Evolutionary conservation across 2,329 filamentous ascomycete genomes (phyloP), one percentile per base, ranked within the genome.

Genomic region (Xylaria sp.): DNA sequence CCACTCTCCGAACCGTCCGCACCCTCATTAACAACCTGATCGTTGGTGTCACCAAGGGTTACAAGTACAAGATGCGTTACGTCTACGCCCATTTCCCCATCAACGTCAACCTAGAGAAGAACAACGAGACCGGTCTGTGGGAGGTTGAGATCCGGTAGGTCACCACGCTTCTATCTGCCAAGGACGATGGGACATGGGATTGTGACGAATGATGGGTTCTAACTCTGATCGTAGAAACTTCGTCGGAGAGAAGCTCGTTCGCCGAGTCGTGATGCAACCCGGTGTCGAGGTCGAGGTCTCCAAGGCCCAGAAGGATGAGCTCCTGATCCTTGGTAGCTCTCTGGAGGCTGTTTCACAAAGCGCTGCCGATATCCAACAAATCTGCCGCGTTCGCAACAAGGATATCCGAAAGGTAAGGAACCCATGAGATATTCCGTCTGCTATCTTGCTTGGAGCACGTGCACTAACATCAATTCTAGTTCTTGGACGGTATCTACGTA

Each of bases 41-140:
- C 85, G 91, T 94, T 80, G 96, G 96, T 85, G 96, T 99, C 77
- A 99, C 96, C 84, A 97, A 95, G 89, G 96, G 96, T 78, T 99
- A 92, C 93, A 97, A 97, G 89, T 99, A 99, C 92, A 99, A 99
- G 93, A 98, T 99, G 95, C 93, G 97, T 81, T 99, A 99, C 88
- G 96, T 99, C 85, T 99, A 99, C 85, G 96, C 96, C 83, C 96
- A 99, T 92, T 99, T 99, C 83, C 96, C 96, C 86, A 99, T 99
- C 93, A 99, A 99, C 90, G 95, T 99, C 88, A 98, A 98, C 89
- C 85, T 99, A 78, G 94, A 97, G 80, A 94, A 98, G 92, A 95
- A 95, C 90, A 83, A 84, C 81, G 96, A 98, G 87, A 96, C 93
- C 73, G 94, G 91, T 77, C 85, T 91, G 78, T 92, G 81, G 82